Percentiles rank a stretch among this genome's conserved stretches.
These are phyloP conservation scores for Wickerhamiella cacticola DNA, from an alignment of 805 yeast genomes.

Conservation along the genomic window DNA sequence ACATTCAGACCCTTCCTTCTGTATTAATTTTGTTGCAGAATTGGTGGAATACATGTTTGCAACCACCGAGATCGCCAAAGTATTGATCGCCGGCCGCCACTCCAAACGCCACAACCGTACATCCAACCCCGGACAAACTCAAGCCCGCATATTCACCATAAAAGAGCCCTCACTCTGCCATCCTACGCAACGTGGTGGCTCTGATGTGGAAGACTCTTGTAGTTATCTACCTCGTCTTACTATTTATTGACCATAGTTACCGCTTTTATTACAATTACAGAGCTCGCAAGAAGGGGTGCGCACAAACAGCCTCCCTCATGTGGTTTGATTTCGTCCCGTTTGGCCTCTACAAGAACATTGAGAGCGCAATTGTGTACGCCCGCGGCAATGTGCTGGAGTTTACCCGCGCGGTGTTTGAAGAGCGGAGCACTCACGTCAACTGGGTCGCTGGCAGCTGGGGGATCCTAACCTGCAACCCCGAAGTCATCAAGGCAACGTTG, in stretches of 20 bases:
- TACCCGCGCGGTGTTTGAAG: slow-evolving; percentile 10
- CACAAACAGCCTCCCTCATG: background rate
- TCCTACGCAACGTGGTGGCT: too few relatives aligned
- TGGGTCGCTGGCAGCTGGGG: slow-evolving; percentile 16
- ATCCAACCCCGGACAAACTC: too few relatives aligned
- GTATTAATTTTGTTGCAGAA: too few relatives aligned
- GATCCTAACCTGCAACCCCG: slow-evolving; percentile 24
- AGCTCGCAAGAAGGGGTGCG: background rate
- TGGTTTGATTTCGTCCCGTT: slow-evolving; percentile 13
- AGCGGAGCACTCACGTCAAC: slow-evolving; percentile 12
- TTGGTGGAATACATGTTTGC: too few relatives aligned
- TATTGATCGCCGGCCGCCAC: too few relatives aligned
- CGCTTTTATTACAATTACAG: background rate
- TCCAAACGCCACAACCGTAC: too few relatives aligned
- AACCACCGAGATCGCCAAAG: too few relatives aligned
- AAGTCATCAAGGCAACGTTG: slow-evolving; percentile 23
- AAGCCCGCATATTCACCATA: background rate
- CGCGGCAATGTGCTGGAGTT: slow-evolving; percentile 13
- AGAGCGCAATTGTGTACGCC: slow-evolving; percentile 6
- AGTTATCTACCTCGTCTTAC: slow-evolving; percentile 12
- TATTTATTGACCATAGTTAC: slow-evolving; percentile 1
- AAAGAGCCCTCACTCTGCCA: background rate
- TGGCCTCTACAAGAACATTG: slow-evolving; percentile 13
- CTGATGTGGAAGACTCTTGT: background rate
- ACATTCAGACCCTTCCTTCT: too few relatives aligned